Evolutionary conservation across 768 basidiomycete species (phyloP), one percentile per base, ranked within the genome.

Genomic region (Mycena metata): DNA sequence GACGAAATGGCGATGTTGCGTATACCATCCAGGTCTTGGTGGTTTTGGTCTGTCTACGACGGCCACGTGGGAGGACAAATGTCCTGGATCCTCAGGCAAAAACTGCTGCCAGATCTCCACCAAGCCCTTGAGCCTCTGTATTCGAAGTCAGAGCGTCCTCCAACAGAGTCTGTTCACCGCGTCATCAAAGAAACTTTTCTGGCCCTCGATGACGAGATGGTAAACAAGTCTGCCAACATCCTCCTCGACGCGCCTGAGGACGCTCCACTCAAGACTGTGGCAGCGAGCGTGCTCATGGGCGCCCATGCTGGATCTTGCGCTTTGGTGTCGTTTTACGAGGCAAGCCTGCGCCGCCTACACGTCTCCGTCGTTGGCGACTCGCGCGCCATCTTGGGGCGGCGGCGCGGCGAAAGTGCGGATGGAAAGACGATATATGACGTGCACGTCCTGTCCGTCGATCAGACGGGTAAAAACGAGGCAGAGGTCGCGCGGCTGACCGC

Each of bases 351-450:
- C 5, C 70, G 77, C 7, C 75, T 87, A 2, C 82, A 81, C 64
- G 75, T 86, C 17, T 83, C 85, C 1, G 72, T 83, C 24, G 83
- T 83, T 0, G 86, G 86, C 0, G 84, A 86, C 69, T 84, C 81
- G 6, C 83, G 85, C 45, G 86, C 86, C 2, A 78, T 88, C 5
- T 77, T 87, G 15, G 87, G 86, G 0, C 77, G 86, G 24, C 81
- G 79, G 2, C 69, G 77, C 39, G 11, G 11, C 2, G 57, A 55
- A 23, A 19, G 50, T 12, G 68, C 67, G 17, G 68, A 73, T 62
- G 66, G 79, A 75, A 5, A 66, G 63, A n/a, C 75, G 69, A 16
- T 65, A 57, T 87, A 82, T 72, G 79, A 83, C 47, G 79, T 82
- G 1, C 82, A 80, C 61, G 76, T 80, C 16, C 79, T 86, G 26